These are phyloP conservation scores for Fusarium falciforme DNA, from an alignment of 2,329 filamentous ascomycete genomes.

Conservation along the genomic window DNA sequence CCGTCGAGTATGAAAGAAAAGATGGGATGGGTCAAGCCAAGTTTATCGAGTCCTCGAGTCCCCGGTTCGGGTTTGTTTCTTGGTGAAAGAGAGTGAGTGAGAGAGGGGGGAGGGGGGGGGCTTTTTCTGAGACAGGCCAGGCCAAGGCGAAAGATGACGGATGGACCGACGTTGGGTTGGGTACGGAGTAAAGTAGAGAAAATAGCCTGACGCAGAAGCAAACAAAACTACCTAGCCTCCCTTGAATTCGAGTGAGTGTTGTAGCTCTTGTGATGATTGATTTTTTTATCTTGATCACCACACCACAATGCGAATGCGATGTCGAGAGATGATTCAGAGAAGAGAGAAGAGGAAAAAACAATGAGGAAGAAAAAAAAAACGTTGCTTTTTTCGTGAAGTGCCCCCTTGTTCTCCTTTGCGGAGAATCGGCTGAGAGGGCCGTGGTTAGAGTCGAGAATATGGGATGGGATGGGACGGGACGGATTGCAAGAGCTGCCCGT, in stretches of 20 bases:
- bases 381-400: conserved; percentile 9
- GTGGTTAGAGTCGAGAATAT: conserved; percentile 30
- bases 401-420: conserved; percentile 26
- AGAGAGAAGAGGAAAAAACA: conserved; percentile 7
- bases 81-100: background rate
- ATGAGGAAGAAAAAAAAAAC: conserved; percentile 9
- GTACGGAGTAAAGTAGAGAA: background rate
- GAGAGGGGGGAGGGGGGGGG: background rate
- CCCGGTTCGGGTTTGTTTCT: conserved; percentile 13
- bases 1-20: background rate
- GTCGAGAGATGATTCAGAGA: conserved; percentile 13
- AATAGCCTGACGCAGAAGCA: conserved; percentile 31
- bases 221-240: conserved; percentile 25
- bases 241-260: conserved; percentile 3
- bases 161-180: conserved; percentile 3
- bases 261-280: background rate
- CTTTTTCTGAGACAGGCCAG: conserved; percentile 31
- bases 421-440: conserved; percentile 33
- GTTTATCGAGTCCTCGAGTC: conserved; percentile 13
- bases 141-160: conserved; percentile 29
- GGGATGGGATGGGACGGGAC: background rate
- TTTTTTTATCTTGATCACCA: background rate
- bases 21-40: conserved; percentile 24
- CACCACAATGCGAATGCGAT: background rate
- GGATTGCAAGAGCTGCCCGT: background rate